These are phyloP conservation scores for Jamesozyma spencerorum DNA, from an alignment of 805 yeast species.

Conservation along the genomic window DNA sequence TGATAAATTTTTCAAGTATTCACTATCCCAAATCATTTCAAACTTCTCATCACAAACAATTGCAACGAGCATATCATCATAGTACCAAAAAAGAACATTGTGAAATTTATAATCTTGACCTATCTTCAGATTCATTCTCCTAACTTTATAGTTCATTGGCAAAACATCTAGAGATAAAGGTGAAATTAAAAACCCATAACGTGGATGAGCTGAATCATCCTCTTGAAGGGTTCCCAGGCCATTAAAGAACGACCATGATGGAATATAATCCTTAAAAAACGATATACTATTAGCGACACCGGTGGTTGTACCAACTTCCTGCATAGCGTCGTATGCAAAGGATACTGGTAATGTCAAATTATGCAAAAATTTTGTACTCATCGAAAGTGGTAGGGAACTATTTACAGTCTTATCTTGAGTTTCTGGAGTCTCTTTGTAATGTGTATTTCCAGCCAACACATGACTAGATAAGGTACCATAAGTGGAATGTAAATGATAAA, in stretches of 20 bases:
- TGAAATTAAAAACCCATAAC: conserved; percentile 26
- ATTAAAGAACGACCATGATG: conserved; percentile 11
- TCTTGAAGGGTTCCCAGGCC: not conserved
- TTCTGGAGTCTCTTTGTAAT: conserved; percentile 16
- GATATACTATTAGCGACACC: conserved; percentile 28
- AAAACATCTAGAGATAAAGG: conserved; percentile 19
- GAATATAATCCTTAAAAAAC: conserved; percentile 22
- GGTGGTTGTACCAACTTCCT: conserved; percentile 28
- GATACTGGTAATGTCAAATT: conserved; percentile 26
- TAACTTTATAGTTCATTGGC: conserved; percentile 21
- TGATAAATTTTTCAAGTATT: conserved; percentile 22
- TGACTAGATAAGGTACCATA: conserved; percentile 24
- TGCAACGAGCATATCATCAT: conserved; percentile 18
- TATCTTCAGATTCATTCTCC: conserved; percentile 14
- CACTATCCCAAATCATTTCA: conserved; percentile 21
- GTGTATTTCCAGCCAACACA: conserved; percentile 21
- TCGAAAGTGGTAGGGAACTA: not conserved
- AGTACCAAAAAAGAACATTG: conserved; percentile 26
- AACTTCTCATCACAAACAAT: conserved; percentile 21
- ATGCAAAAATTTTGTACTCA: conserved; percentile 15
- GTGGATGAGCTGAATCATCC: conserved; percentile 2
- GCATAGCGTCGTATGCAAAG: conserved; percentile 29
- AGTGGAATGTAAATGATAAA: conserved; percentile 23
- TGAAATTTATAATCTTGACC: conserved; percentile 9
- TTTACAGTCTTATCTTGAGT: conserved; percentile 2